Base-by-base conservation (phyloP, 2,329 filamentous ascomycete species). In the Aspergillus brunneoviolaceus region DNA sequence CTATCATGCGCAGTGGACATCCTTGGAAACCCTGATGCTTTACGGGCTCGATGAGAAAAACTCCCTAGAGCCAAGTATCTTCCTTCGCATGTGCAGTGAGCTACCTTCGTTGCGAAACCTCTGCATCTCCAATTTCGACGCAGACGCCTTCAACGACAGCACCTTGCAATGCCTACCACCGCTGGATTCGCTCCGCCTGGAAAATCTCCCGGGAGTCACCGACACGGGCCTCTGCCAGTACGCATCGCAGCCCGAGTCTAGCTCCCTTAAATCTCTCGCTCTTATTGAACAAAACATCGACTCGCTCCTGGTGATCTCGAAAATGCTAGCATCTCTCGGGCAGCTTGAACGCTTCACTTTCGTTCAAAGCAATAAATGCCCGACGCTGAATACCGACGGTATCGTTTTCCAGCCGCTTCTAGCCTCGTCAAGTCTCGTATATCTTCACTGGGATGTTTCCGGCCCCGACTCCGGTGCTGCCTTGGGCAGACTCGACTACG, bases 391-490 rank as follows among this genome's bases (percentile, higher is more conserved):
- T 3, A 67, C 75, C 5, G 78, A 76, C 16, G 71, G 73, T 10
- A 74, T 79, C 54, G 67, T 82, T 23, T 77, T 81, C 57, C 78
- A 80, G 59, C 80, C 82, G 0, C 67, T 80, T 11, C 75, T 87
- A 29, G 76, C 77, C 5, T 85, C 83, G 0, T 70, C 72, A 2
- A 78, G 72, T n/a, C 73, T 87, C 11, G 74, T 75, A 57, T 80
- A 78, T 61, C 71, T 87, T 3, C 85, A 87, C 66, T 87, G 85
- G 84, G 85, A 87, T 65, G 69, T 80, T 39, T 73, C 74, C 4
- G 74, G 76, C 52, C 75, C 76, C 14, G 71, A 77, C 50, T 69
- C 74, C 16, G 68, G 66, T 39, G 71, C 72, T 33, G 73, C 74
- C 11, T 70, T 78, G 39, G 74, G 70, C 49, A 70, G 72, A 58